Base-by-base conservation (phyloP, 73 alveolate species). In the Durusdinium trenchii region DNA sequence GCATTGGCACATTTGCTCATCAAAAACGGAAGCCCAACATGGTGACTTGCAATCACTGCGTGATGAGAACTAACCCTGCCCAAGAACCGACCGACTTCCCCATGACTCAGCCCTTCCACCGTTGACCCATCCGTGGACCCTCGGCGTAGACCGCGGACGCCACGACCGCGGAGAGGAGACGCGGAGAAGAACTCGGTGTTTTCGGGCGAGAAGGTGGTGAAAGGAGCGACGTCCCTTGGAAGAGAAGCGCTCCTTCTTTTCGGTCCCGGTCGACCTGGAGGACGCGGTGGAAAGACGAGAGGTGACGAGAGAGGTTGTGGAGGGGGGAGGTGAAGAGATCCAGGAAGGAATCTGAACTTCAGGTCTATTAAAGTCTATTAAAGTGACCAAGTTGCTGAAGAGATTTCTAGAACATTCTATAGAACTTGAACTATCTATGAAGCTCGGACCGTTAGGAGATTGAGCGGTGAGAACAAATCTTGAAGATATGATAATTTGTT, bases 111-210 rank as follows among this genome's bases (percentile, higher is more conserved):
- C 7, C n/a, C 2, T 1, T 32, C 79, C 26, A 32, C 38, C 16
- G 78, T 64, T 5, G 32, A 32, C 79, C 7, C 1, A 18, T 32
- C n/a, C n/a, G 12, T 28, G 43, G 46, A 20, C n/a, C 47, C 26
- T 20, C n/a, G 43, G n/a, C 79, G 79, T 20, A 67, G 6, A 38
- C 9, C 26, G 9, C 79, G 7, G 26, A 67, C 0, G n/a, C 79
- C 79, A 20, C n/a, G 45, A 67, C 46, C 7, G 54, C 54, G 1
- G n/a, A 52, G 45, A 81, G 91, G 91, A 81, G 91, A 81, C 6
- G 46, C 91, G 7, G 91, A 81, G 71, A 47, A 81, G 47, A 64
- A 81, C 69, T 32, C 91, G 47, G 91, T 81, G 91, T 48, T 81
- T 46, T 64, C 91, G 26, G 91, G 71, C 35, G 91, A 81, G 50